Conservation (phyloP, 2,329 filamentous ascomycete genomes). For the Huntiella omanensis region DNA sequence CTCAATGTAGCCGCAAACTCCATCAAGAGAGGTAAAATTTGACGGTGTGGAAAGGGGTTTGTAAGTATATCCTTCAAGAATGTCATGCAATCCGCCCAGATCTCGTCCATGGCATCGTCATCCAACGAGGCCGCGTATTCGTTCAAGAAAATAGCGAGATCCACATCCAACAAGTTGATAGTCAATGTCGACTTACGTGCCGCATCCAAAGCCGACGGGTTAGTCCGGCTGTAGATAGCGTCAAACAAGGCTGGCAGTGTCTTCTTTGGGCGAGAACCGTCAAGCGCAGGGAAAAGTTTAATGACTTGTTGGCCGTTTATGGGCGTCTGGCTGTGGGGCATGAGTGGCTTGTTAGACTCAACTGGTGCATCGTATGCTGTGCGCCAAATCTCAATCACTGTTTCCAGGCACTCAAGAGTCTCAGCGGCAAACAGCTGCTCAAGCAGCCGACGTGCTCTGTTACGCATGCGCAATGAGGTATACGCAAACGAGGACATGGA, state of each 20-base stretch:
- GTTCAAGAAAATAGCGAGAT: constrained; percentile 74
- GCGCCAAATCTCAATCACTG: constrained; percentile 71
- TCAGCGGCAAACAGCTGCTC: constrained; percentile 89
- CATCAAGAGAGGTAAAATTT: constrained; percentile 68
- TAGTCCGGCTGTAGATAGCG: constrained; percentile 85
- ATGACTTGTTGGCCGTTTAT: constrained; percentile 43
- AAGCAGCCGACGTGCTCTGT: constrained; percentile 67
- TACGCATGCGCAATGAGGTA: constrained; percentile 78
- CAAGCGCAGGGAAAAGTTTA: constrained; percentile 73
- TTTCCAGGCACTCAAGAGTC: constrained; percentile 83
- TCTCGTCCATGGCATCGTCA: constrained; percentile 95
- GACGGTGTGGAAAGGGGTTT: constrained; percentile 87
- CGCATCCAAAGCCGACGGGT: constrained; percentile 60
- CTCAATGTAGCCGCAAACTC: constrained; percentile 81
- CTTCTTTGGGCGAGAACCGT: constrained; percentile 77
- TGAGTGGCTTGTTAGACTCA: constrained; percentile 22
- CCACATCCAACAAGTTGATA: constrained; percentile 62
- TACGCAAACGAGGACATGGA: constrained; percentile 74
- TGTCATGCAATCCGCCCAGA: constrained; percentile 84
- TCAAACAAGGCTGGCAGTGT: constrained; percentile 91
- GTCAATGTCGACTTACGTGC: constrained; percentile 74
- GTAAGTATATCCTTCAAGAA: constrained; percentile 79
- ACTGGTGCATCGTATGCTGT: constrained; percentile 16
- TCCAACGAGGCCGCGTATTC: constrained; percentile 81
- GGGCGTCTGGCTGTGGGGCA: constrained; percentile 16